Evolutionary conservation across 2,329 filamentous ascomycete genomes (phyloP), one percentile per base, ranked within the genome.

Genomic region (Fusarium sp.): DNA sequence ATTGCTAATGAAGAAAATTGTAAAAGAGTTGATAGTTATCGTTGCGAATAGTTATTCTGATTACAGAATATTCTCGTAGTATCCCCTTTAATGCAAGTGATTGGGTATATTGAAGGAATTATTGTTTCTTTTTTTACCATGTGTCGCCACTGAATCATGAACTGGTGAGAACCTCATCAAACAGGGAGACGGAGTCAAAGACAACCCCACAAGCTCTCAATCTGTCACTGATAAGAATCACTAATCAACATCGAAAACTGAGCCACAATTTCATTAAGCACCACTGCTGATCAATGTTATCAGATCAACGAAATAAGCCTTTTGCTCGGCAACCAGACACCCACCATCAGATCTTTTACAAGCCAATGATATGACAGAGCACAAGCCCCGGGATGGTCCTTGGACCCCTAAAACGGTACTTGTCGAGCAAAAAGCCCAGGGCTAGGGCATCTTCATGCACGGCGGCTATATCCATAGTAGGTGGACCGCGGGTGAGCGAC

Each of bases 401-500:
- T 71, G 74, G 75, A 77, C 75, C 75, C 75, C 64, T 74, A 74
- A 74, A 77, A 71, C 37, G 56, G 67, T 59, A 68, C 54, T 44
- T 68, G n/a, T 63, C 28, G 42, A 46, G 50, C 40, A 44, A 59
- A 37, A 67, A 30, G 10, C 16, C 33, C 57, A 60, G 47, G 58
- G 64, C 42, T 67, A 66, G 40, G 70, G 65, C 64, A 64, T 49
- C 60, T 64, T 67, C 68, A 75, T 75, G 71, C 73, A 65, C 59
- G 64, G 75, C 75, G 75, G 73, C 65, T 75, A 66, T 60, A 71
- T 46, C 67, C 65, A 69, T 67, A 68, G 30, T 43, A 21, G 56
- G 75, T 77, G 75, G 73, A 75, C 62, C 75, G 65, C 70, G 74
- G 75, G 66, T 75, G 74, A 76, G 66, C 56, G 61, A 68, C 57